Evolutionary conservation across 176 grass and related monocot species (phyloP).

Genomic region (Canna indica): DNA sequence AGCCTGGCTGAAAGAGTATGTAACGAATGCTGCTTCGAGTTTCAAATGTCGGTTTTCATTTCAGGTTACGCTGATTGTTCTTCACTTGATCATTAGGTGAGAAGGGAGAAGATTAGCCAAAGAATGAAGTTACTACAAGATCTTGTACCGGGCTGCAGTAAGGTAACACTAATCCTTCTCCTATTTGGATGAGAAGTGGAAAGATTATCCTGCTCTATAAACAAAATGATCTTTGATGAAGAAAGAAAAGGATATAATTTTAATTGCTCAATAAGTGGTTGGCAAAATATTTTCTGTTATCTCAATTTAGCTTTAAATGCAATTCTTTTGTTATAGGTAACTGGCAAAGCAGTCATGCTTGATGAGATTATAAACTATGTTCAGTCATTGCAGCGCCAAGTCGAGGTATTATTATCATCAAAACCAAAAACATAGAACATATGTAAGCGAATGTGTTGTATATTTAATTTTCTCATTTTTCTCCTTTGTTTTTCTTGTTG

Average conservation of each 20-base stretch:
- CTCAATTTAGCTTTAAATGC: slow-evolving; percentile 21
- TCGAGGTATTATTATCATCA: slow-evolving; percentile 55
- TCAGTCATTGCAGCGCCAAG: slow-evolving; percentile 95
- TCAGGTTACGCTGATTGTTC: neutral
- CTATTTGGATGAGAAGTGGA: neutral
- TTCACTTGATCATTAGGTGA: slow-evolving; percentile 33
- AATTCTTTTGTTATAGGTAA: slow-evolving; percentile 61
- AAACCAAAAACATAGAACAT: too few relatives aligned
- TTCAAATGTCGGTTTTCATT: slow-evolving; percentile 11
- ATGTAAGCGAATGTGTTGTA: neutral
- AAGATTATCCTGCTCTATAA: neutral
- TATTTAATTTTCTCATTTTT: slow-evolving; percentile 25
- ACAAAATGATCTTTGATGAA: too few relatives aligned
- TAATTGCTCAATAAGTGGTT: neutral
- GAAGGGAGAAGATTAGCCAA: slow-evolving; percentile 83
- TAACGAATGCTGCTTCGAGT: neutral
- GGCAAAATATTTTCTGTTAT: neutral
- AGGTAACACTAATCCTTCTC: slow-evolving; percentile 30
- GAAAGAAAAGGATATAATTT: neutral
- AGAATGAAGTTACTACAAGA: slow-evolving; percentile 84
- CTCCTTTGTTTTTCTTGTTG: slow-evolving; percentile 23
- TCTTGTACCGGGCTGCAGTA: slow-evolving; percentile 72
- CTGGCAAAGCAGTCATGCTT: slow-evolving; percentile 97
- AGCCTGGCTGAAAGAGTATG: slow-evolving; percentile 92
- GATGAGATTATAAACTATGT: slow-evolving; percentile 99